Evolutionary conservation across 2,329 filamentous ascomycete genomes (phyloP).

Genomic region (Ciborinia camelliae): DNA sequence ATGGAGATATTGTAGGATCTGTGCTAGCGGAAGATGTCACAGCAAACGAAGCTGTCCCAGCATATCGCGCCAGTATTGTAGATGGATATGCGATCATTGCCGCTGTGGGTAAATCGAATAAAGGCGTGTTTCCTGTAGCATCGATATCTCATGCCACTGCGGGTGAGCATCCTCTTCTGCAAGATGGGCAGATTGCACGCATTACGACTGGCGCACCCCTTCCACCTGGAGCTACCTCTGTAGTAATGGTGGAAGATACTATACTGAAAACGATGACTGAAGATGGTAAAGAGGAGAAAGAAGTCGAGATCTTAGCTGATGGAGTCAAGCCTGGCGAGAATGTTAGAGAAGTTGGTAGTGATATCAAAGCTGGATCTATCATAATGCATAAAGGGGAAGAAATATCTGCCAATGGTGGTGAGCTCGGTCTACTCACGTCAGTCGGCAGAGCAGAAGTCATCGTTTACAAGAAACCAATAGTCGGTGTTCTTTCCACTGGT

Average conservation of each 20-base stretch:
- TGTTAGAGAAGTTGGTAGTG: constrained; percentile 85
- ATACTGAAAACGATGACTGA: constrained; percentile 70
- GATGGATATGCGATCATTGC: constrained; percentile 90
- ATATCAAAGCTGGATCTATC: constrained; percentile 65
- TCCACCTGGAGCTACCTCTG: constrained; percentile 81
- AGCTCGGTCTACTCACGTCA: constrained; percentile 84
- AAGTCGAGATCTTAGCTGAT: constrained; percentile 80
- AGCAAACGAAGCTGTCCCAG: constrained; percentile 80
- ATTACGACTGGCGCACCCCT: constrained; percentile 95
- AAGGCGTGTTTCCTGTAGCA: constrained; percentile 80
- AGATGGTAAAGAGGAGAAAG: constrained; percentile 79
- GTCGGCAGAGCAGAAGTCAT: constrained; percentile 70
- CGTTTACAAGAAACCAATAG: constrained; percentile 70
- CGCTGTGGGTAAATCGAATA: constrained; percentile 57
- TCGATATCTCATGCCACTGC: constrained; percentile 83
- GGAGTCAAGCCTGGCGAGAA: constrained; percentile 78
- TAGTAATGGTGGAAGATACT: constrained; percentile 97
- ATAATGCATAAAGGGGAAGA: constrained; percentile 76
- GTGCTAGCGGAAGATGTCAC: constrained; percentile 77
- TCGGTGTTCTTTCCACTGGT: constrained; percentile 89
- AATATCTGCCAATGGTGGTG: constrained; percentile 84
- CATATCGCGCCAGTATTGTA: constrained; percentile 92
- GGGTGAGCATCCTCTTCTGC: constrained; percentile 60
- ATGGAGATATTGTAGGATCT: constrained; percentile 64
- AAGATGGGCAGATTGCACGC: constrained; percentile 73